Evolutionary conservation across 2,329 filamentous ascomycete species (phyloP).

Genomic region (Colletotrichum lini): DNA sequence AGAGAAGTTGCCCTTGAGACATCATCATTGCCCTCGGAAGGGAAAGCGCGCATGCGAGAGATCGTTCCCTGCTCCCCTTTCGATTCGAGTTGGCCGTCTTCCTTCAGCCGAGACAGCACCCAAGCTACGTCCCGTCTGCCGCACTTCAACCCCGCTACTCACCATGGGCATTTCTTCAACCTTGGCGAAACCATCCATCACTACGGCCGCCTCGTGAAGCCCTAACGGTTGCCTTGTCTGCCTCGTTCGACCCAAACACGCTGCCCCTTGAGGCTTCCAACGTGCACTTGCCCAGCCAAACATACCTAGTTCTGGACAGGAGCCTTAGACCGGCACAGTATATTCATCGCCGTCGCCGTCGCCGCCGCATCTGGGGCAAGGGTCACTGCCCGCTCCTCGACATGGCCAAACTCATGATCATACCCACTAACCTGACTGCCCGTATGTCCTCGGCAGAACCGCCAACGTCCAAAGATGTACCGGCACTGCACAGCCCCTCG

Average conservation of each 20-base stretch:
- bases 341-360: not conserved
- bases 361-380: not conserved
- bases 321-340: not conserved
- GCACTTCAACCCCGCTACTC: constrained; percentile 3
- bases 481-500: constrained; percentile 10
- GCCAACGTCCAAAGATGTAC: constrained; percentile 16
- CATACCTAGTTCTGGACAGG: not conserved
- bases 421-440: constrained; percentile 1
- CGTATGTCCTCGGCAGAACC: constrained; percentile 2
- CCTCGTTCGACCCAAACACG: not conserved
- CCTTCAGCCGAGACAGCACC: constrained; percentile 1
- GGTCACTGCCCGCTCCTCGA: not conserved
- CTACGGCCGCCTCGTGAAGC: constrained; percentile 10
- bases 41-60: not conserved
- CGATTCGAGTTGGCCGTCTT: constrained; percentile 11
- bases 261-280: too few species aligned
- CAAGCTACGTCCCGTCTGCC: constrained; percentile 7
- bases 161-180: constrained; percentile 19
- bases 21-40: not conserved
- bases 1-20: constrained; percentile 10
- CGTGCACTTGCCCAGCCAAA: not conserved
- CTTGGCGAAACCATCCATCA: constrained; percentile 8
- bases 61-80: not conserved
- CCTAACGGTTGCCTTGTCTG: not conserved
- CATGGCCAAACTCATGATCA: constrained; percentile 10